Conservation (phyloP, 768 basidiomycete genomes). For the Gyrodon lividus region DNA sequence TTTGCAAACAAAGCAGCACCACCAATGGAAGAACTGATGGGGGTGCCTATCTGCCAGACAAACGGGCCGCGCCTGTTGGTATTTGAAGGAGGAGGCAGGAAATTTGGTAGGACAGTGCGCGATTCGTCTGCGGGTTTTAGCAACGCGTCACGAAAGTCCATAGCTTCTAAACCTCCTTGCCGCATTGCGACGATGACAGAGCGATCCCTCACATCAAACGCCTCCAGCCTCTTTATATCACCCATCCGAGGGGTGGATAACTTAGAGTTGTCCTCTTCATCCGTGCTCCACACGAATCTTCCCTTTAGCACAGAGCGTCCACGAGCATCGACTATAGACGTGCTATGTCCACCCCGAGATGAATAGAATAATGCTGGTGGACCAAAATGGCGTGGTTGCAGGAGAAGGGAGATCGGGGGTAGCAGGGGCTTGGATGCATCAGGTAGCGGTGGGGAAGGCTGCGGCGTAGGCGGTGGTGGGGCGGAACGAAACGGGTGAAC, state of each 20-base stretch:
- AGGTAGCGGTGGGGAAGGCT: constrained; percentile 19
- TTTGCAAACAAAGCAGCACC: constrained; percentile 42
- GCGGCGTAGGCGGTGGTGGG: constrained; percentile 42
- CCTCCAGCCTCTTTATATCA: constrained; percentile 80
- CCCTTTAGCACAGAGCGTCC: constrained; percentile 83
- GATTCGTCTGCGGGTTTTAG: constrained; percentile 80
- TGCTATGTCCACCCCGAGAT: constrained; percentile 87
- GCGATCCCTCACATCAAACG: constrained; percentile 73
- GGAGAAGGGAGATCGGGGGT: constrained; percentile 69
- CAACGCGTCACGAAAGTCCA: constrained; percentile 77
- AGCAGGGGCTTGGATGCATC: constrained; percentile 58
- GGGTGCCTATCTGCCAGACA: constrained; percentile 82
- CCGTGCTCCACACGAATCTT: constrained; percentile 75
- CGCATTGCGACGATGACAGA: constrained; percentile 84
- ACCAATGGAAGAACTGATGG: constrained; percentile 45
- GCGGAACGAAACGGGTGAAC: constrained; percentile 65
- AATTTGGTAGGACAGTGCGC: constrained; percentile 68
- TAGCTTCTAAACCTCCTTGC: constrained; percentile 80
- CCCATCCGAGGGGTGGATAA: constrained; percentile 54
- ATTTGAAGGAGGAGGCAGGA: constrained; percentile 56
- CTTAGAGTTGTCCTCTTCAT: constrained; percentile 48
- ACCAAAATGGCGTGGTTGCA: constrained; percentile 80
- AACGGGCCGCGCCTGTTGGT: constrained; percentile 72
- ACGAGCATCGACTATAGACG: constrained; percentile 82
- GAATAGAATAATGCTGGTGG: constrained; percentile 87